Evolutionary conservation across 768 basidiomycete genomes (phyloP), one percentile per base, ranked within the genome.

Genomic region (Candolleomyces aberdarensis): DNA sequence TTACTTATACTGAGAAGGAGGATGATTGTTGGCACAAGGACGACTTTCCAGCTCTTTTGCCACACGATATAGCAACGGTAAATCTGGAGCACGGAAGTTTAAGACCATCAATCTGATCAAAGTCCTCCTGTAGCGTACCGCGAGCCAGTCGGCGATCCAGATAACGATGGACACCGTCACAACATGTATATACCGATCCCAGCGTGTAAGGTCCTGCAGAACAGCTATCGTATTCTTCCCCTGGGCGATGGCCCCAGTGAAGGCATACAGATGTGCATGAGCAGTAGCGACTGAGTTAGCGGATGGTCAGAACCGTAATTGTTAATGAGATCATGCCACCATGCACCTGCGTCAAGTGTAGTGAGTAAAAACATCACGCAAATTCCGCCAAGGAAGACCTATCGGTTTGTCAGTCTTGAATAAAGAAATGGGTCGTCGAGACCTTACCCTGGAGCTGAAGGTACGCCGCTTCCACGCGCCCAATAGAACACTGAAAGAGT

Each of bases 1-100:
- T 36, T 43, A 56, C 55, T 22, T 9, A 56, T 2, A 20, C 40
- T 40, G 7, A 22, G 11, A n/a, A n/a, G 11, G 2, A 56, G 40
- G 3, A 56, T 31, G 3, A 43, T 1, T 3, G 17, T 7, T 3
- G 55, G 55, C 19, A 56, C 7, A 6, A 31, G 11, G 10, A 56
- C 43, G 14, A 56, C 55, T 17, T 13, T 15, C 17, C 13, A 56
- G 13, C 41, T 56, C 17, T 13, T 19, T 5, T 22, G n/a, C 55
- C 55, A 56, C 14, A 56, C 40, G 40, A 56, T n/a, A 11, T 41
- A 56, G 55, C 55, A 56, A 29, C 40, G 55, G 11, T 41, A 56
- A 15, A 56, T 43, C 55, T 56, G 41, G n/a, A 43, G n/a, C 13
- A 43, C 41, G n/a, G 11, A 11, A 11, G n/a, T 43, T n/a, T 2